These are phyloP conservation scores for Beta macrorhiza DNA, from an alignment of 179 eudicot species.

Conservation along the genomic window DNA sequence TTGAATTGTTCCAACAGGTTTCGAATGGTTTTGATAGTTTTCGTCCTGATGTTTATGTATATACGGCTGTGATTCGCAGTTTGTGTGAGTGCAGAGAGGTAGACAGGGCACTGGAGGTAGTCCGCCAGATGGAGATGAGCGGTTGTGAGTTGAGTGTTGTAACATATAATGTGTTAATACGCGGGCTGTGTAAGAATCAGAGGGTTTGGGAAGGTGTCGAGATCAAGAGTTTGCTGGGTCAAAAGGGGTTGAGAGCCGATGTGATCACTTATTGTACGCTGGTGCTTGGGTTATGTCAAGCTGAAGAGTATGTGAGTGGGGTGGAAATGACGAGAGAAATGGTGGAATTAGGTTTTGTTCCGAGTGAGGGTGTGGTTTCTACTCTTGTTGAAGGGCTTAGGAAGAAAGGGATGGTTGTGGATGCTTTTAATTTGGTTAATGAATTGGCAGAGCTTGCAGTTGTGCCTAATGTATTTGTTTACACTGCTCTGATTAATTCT, in stretches of 20 bases:
- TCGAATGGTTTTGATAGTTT: slow-evolving; percentile 23
- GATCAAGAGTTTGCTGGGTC: slow-evolving; percentile 45
- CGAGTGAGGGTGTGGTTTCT: slow-evolving; percentile 61
- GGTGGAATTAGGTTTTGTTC: slow-evolving; percentile 58
- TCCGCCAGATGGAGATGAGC: slow-evolving; percentile 46
- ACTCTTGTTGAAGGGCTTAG: slow-evolving; percentile 69
- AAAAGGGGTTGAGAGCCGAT: slow-evolving; percentile 61
- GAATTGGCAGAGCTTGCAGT: slow-evolving; percentile 41
- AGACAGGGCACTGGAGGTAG: slow-evolving; percentile 46
- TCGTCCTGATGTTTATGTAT: slow-evolving; percentile 54
- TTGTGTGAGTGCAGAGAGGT: slow-evolving; percentile 69
- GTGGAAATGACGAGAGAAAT: slow-evolving; percentile 48
- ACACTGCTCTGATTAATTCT: slow-evolving; percentile 60
- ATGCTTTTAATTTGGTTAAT: slow-evolving; percentile 53
- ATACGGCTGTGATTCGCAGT: slow-evolving; percentile 58
- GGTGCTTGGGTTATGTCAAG: slow-evolving; percentile 60
- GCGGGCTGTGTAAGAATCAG: slow-evolving; percentile 59
- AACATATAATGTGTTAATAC: slow-evolving; percentile 66
- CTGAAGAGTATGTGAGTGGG: slow-evolving; percentile 43
- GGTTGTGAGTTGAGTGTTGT: slow-evolving; percentile 55
- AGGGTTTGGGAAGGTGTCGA: slow-evolving; percentile 63
- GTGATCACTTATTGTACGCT: slow-evolving; percentile 67
- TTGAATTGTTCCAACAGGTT: slow-evolving; percentile 47
- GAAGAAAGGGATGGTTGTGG: slow-evolving; percentile 46
- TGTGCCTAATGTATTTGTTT: slow-evolving; percentile 57